Conservation (phyloP, 306 rosid species). For the Vicia sativa region DNA sequence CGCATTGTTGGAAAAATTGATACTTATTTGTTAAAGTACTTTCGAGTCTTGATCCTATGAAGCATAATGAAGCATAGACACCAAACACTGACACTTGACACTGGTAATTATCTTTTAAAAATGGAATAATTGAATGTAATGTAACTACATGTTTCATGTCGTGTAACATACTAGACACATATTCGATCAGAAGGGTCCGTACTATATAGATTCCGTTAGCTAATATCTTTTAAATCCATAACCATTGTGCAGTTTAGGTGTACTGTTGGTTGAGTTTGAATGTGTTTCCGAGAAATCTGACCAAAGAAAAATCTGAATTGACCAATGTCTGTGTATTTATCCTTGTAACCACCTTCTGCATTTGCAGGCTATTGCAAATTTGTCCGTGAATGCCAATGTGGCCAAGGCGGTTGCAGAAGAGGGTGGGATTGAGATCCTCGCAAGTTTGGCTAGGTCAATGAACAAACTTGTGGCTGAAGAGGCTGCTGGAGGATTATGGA, state of each 20-base stretch:
- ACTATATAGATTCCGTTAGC: neutral
- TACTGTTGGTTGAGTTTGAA: constrained; percentile 23
- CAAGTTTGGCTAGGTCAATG: constrained; percentile 97
- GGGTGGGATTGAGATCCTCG: constrained; percentile 94
- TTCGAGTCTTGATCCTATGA: constrained; percentile 12
- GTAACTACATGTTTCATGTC: neutral
- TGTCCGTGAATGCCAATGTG: constrained; percentile 93
- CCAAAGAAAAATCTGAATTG: constrained; percentile 22
- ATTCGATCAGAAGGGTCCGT: neutral
- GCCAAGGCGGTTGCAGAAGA: constrained; percentile 99
- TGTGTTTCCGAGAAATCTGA: constrained; percentile 21
- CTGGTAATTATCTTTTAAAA: neutral
- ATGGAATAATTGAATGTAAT: constrained; percentile 8
- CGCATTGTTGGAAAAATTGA: constrained; percentile 1
- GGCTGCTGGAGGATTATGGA: constrained; percentile 99
- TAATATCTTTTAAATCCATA: constrained; percentile 7
- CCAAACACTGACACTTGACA: neutral
- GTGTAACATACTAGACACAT: neutral
- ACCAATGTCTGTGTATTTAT: constrained; percentile 30
- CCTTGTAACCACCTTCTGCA: constrained; percentile 32
- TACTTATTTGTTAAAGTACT: constrained; percentile 32
- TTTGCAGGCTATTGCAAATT: constrained; percentile 92
- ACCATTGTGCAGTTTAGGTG: constrained; percentile 16
- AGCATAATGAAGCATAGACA: neutral
- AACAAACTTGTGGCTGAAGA: constrained; percentile 98